Percentiles rank a stretch among this genome's conserved stretches.
Conservation (phyloP, 768 basidiomycete genomes). For the Boletus sp. region DNA sequence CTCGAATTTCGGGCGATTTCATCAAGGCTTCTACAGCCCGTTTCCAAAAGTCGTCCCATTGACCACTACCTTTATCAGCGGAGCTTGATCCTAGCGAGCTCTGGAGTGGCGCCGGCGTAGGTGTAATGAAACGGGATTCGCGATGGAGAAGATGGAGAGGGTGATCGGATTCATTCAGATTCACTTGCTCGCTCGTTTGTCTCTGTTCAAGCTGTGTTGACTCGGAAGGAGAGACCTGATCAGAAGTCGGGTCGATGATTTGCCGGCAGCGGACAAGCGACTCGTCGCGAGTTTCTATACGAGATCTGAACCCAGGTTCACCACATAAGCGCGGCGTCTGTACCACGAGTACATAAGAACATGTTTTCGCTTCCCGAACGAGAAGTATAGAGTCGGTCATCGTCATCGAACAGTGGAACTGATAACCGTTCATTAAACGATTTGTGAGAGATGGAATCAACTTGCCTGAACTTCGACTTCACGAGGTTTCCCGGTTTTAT, state of each 20-base stretch:
- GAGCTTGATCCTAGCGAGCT: conserved; percentile 17
- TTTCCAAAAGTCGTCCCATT: conserved; percentile 27
- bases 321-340: conserved; percentile 93
- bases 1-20: conserved; percentile 32
- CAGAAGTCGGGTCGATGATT: conserved; percentile 43
- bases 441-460: conserved; percentile 8
- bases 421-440: conserved; percentile 8
- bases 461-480: conserved; percentile 94
- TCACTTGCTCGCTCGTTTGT: conserved; percentile 26
- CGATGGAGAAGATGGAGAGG: conserved; percentile 53
- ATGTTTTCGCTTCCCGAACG: conserved; percentile 91
- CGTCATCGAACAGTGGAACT: conserved; percentile 97
- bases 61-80: conserved; percentile 15
- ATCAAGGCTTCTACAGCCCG: conserved; percentile 30
- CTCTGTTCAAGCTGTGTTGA: conserved; percentile 32
- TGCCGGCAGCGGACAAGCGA: conserved; percentile 77
- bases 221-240: conserved; percentile 23
- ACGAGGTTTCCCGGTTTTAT: conserved; percentile 83
- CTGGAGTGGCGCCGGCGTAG: conserved; percentile 25
- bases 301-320: conserved; percentile 88
- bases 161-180: conserved; percentile 51
- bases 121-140: conserved; percentile 46
- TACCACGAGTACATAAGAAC: conserved; percentile 90
- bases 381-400: conserved; percentile 88
- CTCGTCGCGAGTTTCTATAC: conserved; percentile 62